Percentiles rank a stretch among this genome's conserved stretches.
Conservation (phyloP, 495 filamentous ascomycete species). For the Xylaria castorea region DNA sequence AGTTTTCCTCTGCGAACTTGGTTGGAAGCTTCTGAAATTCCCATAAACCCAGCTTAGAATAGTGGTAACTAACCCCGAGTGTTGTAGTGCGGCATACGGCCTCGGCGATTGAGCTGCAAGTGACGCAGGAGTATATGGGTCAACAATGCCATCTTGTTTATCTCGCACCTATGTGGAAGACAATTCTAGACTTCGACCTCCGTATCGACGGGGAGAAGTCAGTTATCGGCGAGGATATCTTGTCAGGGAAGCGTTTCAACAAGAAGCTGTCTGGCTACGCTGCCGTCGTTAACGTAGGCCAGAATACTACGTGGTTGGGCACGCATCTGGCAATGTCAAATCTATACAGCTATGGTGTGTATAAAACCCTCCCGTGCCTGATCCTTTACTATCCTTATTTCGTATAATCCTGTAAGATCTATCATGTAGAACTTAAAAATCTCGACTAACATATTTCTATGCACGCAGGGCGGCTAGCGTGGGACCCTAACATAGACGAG, state of each 20-base stretch:
- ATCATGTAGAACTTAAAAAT: neutral
- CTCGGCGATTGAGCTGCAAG: slow-evolving; percentile 68
- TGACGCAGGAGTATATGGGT: slow-evolving; percentile 74
- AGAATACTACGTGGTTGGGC: slow-evolving; percentile 70
- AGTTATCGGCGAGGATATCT: slow-evolving; percentile 61
- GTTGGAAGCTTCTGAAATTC: neutral
- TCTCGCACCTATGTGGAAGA: slow-evolving; percentile 70
- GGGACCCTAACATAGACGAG: slow-evolving; percentile 60
- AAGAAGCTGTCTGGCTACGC: slow-evolving; percentile 66
- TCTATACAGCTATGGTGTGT: slow-evolving; percentile 66
- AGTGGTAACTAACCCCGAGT: neutral
- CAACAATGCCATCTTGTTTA: slow-evolving; percentile 75
- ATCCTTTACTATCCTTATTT: neutral
- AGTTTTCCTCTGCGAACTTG: neutral
- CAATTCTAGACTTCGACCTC: slow-evolving; percentile 69
- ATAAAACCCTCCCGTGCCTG: neutral
- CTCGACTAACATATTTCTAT: neutral
- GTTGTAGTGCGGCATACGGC: slow-evolving; percentile 56
- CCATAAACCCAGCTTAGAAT: neutral
- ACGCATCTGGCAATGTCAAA: slow-evolving; percentile 74
- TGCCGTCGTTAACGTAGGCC: slow-evolving; percentile 73
- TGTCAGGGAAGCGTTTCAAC: slow-evolving; percentile 65
- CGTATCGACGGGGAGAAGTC: slow-evolving; percentile 60
- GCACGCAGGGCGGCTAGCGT: slow-evolving; percentile 58
- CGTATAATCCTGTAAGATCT: neutral